A percentile compares a stretch with the other conserved stretches of the same genome.
phyloP scores from a whole-genome alignment of 352 stramenopile genomes.

The Thraustochytrium striatum region DNA sequence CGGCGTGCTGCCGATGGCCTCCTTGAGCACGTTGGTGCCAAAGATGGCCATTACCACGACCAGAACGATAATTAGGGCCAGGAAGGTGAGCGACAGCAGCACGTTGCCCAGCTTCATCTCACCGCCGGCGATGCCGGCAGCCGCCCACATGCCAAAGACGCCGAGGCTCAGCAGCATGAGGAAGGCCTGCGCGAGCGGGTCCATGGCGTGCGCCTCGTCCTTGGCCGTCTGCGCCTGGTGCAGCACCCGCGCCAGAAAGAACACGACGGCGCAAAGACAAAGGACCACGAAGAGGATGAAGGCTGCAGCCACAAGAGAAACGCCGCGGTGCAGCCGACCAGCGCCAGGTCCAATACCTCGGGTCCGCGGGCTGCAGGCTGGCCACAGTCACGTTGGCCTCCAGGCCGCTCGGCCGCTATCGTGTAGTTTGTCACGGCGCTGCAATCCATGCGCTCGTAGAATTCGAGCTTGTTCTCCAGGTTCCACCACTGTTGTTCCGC shows the following conservation, averaged over 20 bases:
- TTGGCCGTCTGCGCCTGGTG: not conserved
- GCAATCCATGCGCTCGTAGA: conserved; percentile 36
- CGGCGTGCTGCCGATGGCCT: conserved; percentile 1
- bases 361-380: not conserved
- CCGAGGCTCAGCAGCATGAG: conserved; percentile 53
- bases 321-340: conserved; percentile 25
- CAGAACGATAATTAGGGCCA: conserved; percentile 56
- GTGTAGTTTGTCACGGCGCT: not conserved
- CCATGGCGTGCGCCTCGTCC: not conserved
- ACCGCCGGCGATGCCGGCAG: conserved; percentile 56
- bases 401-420: not conserved
- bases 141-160: conserved; percentile 58
- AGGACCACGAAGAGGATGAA: conserved; percentile 46
- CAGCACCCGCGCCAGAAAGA: conserved; percentile 32
- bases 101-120: conserved; percentile 52
- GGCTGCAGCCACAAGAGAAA: conserved; percentile 46
- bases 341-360: not conserved
- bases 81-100: conserved; percentile 55
- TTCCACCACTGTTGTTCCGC: conserved; percentile 14
- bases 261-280: conserved; percentile 22
- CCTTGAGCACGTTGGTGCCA: conserved; percentile 9
- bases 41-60: conserved; percentile 55
- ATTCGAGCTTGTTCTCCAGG: not conserved
- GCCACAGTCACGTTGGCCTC: not conserved
- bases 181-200: conserved; percentile 36